phyloP scores from a whole-genome alignment of 176 grass and related monocot species.

The Zea luxurians region DNA sequence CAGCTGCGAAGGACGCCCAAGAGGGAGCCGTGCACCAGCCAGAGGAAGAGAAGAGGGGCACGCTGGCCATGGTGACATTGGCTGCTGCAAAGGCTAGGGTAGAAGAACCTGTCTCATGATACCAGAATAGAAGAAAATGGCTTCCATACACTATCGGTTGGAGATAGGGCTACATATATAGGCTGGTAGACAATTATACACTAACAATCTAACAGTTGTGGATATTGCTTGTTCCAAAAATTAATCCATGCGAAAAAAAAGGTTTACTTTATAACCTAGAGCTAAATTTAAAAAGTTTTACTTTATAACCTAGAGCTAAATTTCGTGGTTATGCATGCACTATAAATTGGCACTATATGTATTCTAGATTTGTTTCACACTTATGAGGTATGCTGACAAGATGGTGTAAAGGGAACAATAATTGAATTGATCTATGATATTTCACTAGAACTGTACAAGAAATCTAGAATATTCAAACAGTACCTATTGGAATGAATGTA shows the following conservation, averaged over 20 bases:
- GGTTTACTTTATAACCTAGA: slow-evolving; percentile 13
- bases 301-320: background rate
- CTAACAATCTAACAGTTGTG: background rate
- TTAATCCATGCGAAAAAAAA: slow-evolving; percentile 4
- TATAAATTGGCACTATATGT: background rate
- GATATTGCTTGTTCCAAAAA: background rate
- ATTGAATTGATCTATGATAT: slow-evolving; percentile 4
- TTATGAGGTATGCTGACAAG: background rate
- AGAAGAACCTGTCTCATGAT: too few species aligned
- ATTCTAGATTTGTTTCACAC: slow-evolving; percentile 10
- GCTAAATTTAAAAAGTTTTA: slow-evolving; percentile 7
- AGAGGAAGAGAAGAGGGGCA: too few species aligned
- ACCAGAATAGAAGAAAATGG: too few species aligned
- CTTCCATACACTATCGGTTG: too few species aligned
- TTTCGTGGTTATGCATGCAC: background rate
- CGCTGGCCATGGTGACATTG: too few species aligned
- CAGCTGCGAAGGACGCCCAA: too few species aligned
- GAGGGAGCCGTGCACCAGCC: too few species aligned
- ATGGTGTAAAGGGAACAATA: background rate
- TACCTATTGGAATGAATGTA: slow-evolving; percentile 13
- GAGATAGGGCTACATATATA: too few species aligned
- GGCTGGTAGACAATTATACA: too few species aligned
- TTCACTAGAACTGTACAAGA: background rate
- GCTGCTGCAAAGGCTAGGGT: too few species aligned
- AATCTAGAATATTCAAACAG: background rate